Base-by-base conservation (phyloP, 2,329 filamentous ascomycete species). In the Penicillium expansum region DNA sequence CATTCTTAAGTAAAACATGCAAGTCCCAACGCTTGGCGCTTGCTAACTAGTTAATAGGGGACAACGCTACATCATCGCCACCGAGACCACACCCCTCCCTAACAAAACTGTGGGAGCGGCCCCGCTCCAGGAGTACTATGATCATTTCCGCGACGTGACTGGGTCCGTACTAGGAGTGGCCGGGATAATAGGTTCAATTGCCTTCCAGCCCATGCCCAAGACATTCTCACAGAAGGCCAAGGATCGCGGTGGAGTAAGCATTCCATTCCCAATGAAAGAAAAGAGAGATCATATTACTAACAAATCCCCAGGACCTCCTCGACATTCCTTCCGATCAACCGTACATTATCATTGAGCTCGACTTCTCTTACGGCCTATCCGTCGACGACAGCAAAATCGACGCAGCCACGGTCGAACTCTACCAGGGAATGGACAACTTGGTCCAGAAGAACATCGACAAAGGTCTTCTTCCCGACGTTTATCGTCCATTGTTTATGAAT, bases 401-500 rank as follows among this genome's bases (percentile, higher is more conserved):
- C 22, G 61, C 71, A 7, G 74, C 74, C 1, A 73, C 71, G 41
- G 69, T 76, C 51, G 62, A 68, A 11, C 69, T 77, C 5, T 77
- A 77, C 56, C 64, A 62, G 2, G 75, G 74, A 6, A 64, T 75
- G 50, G 65, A 65, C n/a, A 69, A 71, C 13, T 53, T 71, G 2
- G 67, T 77, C 8, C 64, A 70, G 18, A 64, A 69, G 32, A 75
- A 69, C 51, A 71, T 73, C 38, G 57, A 70, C 7, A 54, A 69
- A 10, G 74, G 72, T 11, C 63, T 68, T 5, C 64, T 78, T 18
- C 72, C 76, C 0, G 69, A 76, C 29, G 74, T 71, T 6, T 76
- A 79, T 55, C 64, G 74, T 14, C 77, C 77, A 8, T 63, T 80
- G 5, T 80, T 80, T 62, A 77, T 79, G 73, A 80, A 79, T 53